Conservation (phyloP, 305 asterid species). For the Fraxinus velutina region DNA sequence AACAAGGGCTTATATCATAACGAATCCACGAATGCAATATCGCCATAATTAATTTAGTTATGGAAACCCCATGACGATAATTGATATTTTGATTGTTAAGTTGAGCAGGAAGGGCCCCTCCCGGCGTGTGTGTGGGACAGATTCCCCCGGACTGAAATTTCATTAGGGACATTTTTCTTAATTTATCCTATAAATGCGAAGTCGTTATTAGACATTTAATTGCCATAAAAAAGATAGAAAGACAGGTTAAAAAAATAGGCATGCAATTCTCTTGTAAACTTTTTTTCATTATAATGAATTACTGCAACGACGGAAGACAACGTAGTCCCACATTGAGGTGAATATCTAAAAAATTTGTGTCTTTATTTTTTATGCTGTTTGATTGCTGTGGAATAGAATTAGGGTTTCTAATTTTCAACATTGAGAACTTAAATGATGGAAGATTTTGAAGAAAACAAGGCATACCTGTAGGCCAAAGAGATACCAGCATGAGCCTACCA, state of each 20-base stretch:
- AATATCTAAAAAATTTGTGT: too few species aligned
- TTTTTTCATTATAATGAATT: too few species aligned
- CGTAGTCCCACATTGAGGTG: neutral
- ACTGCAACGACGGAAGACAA: neutral
- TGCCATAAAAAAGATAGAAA: too few species aligned
- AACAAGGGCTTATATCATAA: neutral
- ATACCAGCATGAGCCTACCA: conserved; percentile 88
- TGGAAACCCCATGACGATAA: neutral
- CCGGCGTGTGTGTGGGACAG: too few species aligned
- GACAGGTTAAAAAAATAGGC: neutral
- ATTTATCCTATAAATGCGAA: too few species aligned
- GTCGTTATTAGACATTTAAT: too few species aligned
- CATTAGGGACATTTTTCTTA: too few species aligned
- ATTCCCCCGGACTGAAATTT: too few species aligned
- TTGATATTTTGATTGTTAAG: neutral
- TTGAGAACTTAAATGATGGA: neutral
- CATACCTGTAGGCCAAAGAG: conserved; percentile 83
- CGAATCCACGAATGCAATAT: neutral
- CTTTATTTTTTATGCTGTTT: neutral
- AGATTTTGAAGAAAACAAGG: neutral
- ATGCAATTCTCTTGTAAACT: neutral
- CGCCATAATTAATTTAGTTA: neutral
- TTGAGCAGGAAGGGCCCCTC: too few species aligned
- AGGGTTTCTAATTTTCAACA: neutral
- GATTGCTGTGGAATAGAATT: neutral